phyloP scores from a whole-genome alignment of 306 rosid species.

The Mimosa pudica region DNA sequence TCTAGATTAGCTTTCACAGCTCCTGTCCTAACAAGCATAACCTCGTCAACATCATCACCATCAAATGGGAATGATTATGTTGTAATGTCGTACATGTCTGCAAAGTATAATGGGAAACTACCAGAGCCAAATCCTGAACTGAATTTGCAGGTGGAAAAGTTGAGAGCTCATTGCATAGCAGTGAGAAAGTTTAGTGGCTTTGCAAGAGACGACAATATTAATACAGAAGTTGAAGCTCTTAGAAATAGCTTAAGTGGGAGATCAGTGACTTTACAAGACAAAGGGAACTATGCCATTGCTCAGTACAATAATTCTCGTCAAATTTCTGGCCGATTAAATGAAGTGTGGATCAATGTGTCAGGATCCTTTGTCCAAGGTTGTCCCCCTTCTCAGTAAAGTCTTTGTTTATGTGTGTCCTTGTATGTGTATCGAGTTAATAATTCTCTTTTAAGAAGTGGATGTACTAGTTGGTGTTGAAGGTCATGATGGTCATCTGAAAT shows the following conservation, averaged over 20 bases:
- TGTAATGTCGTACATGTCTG: slow-evolving; percentile 51
- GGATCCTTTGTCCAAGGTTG: slow-evolving; percentile 42
- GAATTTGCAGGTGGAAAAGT: slow-evolving; percentile 51
- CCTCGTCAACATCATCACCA: slow-evolving; percentile 39
- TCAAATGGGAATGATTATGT: slow-evolving; percentile 36
- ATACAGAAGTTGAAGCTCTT: slow-evolving; percentile 56
- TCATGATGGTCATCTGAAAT: not conserved
- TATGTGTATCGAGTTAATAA: not conserved
- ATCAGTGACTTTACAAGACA: slow-evolving; percentile 33
- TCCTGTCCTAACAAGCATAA: slow-evolving; percentile 63
- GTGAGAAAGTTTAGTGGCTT: slow-evolving; percentile 68
- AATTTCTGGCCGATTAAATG: slow-evolving; percentile 55
- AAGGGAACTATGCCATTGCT: slow-evolving; percentile 54
- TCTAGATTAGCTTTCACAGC: slow-evolving; percentile 52
- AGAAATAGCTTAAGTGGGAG: slow-evolving; percentile 41
- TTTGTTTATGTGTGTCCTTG: not conserved
- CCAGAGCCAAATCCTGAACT: slow-evolving; percentile 63
- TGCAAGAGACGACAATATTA: slow-evolving; percentile 61
- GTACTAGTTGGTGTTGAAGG: not conserved
- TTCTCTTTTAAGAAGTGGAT: not conserved
- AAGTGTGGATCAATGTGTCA: slow-evolving; percentile 67
- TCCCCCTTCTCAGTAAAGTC: slow-evolving; percentile 20
- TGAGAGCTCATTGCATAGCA: slow-evolving; percentile 65
- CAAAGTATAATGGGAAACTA: slow-evolving; percentile 38
- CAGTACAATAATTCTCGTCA: slow-evolving; percentile 63